Evolutionary conservation across 73 alveolate species (phyloP), one percentile per base, ranked within the genome.

Genomic region (Tetrahymena malaccensis): DNA sequence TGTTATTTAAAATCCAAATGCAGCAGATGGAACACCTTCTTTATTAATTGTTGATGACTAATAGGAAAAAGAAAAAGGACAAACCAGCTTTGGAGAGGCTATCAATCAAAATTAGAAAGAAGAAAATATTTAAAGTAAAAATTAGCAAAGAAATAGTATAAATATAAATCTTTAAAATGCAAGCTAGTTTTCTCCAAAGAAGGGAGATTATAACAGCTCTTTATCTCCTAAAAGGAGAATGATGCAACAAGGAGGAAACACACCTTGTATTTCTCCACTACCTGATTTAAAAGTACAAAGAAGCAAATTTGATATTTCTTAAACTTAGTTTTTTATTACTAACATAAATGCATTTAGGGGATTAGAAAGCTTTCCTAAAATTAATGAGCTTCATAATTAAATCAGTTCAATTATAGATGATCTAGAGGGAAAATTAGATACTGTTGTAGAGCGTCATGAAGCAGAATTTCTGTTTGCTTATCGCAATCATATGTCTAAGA

Each of bases 391-490:
- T 27, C 89, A 70, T 70, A 70, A 70, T 70, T 70, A 70, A 70
- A 70, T 70, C 8, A 70, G 89, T n/a, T 27, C 89, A 70, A 70
- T 70, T 22, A 70, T 70, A 1, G 89, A 70, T 11, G 89, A 70
- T 31, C 31, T 70, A 70, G 89, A 70, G 31, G 89, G 89, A 31
- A 70, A 70, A 70, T n/a, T 70, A 70, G 89, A 70, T n/a, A 70
- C 89, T 3, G 89, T 70, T 12, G 89, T 70, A 22, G 89, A 70
- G 89, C 89, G 89, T 31, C 89, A 94, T 70, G 55, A 94, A 35
- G 96, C 96, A 34, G 96, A 94, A 16, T 94, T 94, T 43, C 55
- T 94, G 1, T 40, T 35, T 34, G 96, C 96, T 0, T 94, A 94
- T 40, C 93, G 93, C 34, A 94, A 34, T 35, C 96, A 94, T 22